These are phyloP conservation scores for Cenchrus fungigraminus DNA, from an alignment of 176 grass and related monocot genomes.

Conservation along the genomic window DNA sequence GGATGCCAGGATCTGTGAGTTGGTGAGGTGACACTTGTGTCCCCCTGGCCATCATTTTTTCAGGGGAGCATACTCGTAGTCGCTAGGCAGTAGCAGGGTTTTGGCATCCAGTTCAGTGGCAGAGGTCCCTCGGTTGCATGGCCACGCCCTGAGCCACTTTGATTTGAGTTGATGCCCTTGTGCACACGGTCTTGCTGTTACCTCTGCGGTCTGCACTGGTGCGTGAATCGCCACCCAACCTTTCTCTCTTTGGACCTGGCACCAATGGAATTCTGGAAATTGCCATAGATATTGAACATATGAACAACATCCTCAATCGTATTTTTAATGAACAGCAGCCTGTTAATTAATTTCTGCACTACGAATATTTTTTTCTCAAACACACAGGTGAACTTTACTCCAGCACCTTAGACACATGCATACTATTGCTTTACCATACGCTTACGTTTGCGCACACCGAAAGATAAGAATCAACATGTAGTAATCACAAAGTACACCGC, in stretches of 20 bases:
- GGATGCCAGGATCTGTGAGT: conserved; percentile 20
- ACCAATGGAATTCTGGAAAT: conserved; percentile 50
- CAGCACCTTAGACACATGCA: not conserved
- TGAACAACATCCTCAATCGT: not conserved
- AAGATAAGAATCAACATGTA: not conserved
- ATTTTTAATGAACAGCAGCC: not conserved
- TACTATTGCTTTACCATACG: too few relatives aligned
- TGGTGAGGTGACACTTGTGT: conserved; percentile 71
- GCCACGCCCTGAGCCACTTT: conserved; percentile 14
- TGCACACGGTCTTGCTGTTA: not conserved
- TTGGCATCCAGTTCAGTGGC: conserved; percentile 39
- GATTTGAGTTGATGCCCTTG: conserved; percentile 35
- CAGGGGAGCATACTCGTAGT: conserved; percentile 32
- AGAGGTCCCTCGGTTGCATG: not conserved
- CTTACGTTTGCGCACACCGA: not conserved
- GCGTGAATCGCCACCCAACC: not conserved
- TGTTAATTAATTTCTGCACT: not conserved
- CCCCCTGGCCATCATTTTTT: conserved; percentile 44
- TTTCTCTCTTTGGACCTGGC: conserved; percentile 38
- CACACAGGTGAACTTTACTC: not conserved
- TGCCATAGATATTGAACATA: conserved; percentile 18
- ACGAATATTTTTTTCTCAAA: not conserved
- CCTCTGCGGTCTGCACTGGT: not conserved
- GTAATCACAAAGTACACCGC: not conserved
- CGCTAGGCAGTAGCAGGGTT: conserved; percentile 36